A percentile compares a stretch with the other conserved stretches of the same genome.
phyloP scores from a whole-genome alignment of 1,284 basidiomycete species.

The Ganoderma multipileum region DNA sequence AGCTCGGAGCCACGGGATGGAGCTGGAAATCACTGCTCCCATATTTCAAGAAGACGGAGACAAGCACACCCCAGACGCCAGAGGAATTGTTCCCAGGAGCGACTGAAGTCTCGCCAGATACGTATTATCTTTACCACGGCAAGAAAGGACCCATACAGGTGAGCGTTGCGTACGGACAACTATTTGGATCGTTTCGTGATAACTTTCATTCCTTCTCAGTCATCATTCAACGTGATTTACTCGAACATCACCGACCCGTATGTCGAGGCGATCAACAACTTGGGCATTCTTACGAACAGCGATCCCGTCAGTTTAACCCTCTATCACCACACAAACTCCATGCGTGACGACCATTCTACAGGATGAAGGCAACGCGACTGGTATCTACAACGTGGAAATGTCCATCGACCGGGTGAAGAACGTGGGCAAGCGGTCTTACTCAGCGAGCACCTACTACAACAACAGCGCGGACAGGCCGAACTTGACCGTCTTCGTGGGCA shows the following conservation, averaged over 20 bases:
- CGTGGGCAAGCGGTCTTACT: conserved; percentile 34
- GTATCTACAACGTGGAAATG: conserved; percentile 31
- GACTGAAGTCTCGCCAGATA: conserved; percentile 1
- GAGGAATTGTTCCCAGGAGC: conserved; percentile 14
- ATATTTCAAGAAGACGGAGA: conserved; percentile 29
- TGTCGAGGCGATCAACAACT: conserved; percentile 28
- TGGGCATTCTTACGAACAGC: conserved; percentile 32
- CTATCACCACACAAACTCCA: neutral
- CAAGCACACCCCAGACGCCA: conserved; percentile 7
- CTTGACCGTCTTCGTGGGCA: conserved; percentile 18
- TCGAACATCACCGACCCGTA: conserved; percentile 28
- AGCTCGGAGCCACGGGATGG: conserved; percentile 24
- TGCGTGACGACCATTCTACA: conserved; percentile 3
- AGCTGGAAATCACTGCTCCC: conserved; percentile 28
- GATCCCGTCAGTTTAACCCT: conserved; percentile 30
- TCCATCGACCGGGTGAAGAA: conserved; percentile 31
- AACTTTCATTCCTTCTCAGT: conserved; percentile 3
- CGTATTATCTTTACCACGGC: conserved; percentile 19
- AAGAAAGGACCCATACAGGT: conserved; percentile 25
- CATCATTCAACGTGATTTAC: conserved; percentile 33
- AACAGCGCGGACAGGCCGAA: conserved; percentile 17
- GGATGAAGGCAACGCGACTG: conserved; percentile 34
- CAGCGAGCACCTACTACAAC: conserved; percentile 33
- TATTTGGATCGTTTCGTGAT: neutral
- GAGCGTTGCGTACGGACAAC: neutral